Evolutionary conservation across 139 green algal species (phyloP).

Genomic region (Chlorella sorokiniana): DNA sequence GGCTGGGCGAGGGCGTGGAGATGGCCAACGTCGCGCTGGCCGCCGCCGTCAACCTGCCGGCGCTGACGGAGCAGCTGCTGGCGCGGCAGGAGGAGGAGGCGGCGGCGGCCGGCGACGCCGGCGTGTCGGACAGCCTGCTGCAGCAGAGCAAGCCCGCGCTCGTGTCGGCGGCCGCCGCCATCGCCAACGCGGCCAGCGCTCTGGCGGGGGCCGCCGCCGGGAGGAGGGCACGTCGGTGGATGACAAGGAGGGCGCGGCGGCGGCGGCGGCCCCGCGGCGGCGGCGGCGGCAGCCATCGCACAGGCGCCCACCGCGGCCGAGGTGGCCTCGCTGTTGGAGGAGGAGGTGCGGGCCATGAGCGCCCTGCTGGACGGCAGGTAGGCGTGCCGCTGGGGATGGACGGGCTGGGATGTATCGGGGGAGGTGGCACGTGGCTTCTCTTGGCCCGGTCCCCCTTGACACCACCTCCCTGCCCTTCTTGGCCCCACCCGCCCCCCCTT

Average conservation of each 20-base stretch:
- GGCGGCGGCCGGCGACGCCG: not conserved
- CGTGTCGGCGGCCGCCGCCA: not conserved
- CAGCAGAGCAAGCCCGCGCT: not conserved
- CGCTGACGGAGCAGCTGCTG: conserved; percentile 7
- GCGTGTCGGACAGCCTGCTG: not conserved
- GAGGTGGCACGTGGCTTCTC: not conserved
- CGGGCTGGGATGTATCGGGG: not conserved
- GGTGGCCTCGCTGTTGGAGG: conserved; percentile 14
- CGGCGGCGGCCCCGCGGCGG: not conserved
- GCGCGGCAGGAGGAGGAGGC: not conserved
- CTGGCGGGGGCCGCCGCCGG: not conserved
- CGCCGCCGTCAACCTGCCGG: conserved; percentile 3
- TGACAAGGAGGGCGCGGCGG: not conserved
- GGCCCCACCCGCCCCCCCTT: not conserved
- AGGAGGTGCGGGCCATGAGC: conserved; percentile 16
- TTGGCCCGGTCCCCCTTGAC: no score
- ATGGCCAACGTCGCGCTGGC: conserved; percentile 7
- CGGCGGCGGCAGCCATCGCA: not conserved
- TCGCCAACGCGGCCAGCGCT: not conserved
- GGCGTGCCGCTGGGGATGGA: not conserved
- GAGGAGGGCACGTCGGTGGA: not conserved
- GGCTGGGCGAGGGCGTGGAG: conserved; percentile 18
- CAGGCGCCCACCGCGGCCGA: not conserved
- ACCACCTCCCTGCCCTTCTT: not conserved
- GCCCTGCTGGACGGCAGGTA: conserved; percentile 20